Base-by-base conservation (phyloP, 805 yeast genomes). In the Grigorovia humatica region DNA sequence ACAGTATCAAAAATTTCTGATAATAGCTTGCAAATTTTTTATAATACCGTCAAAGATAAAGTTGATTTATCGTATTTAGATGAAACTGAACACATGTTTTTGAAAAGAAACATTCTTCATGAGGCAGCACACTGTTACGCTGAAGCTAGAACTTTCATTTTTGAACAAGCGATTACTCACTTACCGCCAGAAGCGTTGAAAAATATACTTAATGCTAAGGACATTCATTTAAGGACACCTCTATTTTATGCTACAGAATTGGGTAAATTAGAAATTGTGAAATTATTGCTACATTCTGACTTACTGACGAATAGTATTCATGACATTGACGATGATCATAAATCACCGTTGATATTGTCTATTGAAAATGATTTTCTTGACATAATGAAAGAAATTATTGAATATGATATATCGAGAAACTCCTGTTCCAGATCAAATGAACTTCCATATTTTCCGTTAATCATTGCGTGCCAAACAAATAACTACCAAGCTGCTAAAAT, bases 401-500 rank as follows among this genome's bases (percentile, higher is more conserved):
- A 81, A 2, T 67, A 71, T 29, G 69, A 68, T 15, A 74, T 78
- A 1, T 42, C 43, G 2, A 30, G 49, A 18, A 42, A 42, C 17
- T 40, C 46, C 6, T 13, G 42, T 11, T 23, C 18, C 11, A 18
- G 29, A 18, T 41, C 50, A 29, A 41, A 47, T 41, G 45, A 42
- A 18, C 43, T 43, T 23, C 44, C 32, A 29, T 87, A 88, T 62
- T 70, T 83, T 47, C 88, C 91, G 0, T 74, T 93, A 47, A 88
- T 87, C 61, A 80, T 85, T 62, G 96, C 98, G 1, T 93, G 98
- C 68, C 83, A 85, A 60, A 78, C 79, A 54, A 96, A 96, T 13
- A 81, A 87, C 60, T 78, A 75, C 55, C 79, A 80, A 48, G 83
- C 87, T 9, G 83, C 88, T 17, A 77, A 82, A 56, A 70, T 81